phyloP scores from a whole-genome alignment of 2,329 filamentous ascomycete genomes.

The Calycina herbarum region DNA sequence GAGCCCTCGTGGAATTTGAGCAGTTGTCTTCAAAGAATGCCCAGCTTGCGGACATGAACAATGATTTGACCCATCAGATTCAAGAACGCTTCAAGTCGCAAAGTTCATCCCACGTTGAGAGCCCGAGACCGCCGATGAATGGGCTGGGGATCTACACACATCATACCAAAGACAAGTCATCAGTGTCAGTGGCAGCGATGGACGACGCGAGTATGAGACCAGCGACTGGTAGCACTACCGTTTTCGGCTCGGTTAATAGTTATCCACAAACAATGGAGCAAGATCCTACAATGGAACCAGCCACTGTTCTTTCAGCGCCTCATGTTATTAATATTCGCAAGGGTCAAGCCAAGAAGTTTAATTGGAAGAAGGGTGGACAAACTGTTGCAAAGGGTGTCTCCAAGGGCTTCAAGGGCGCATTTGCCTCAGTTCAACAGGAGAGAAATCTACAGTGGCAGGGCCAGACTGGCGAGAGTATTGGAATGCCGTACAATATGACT shows the following conservation, averaged over 20 bases:
- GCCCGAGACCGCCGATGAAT: constrained; percentile 47
- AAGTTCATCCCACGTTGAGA: constrained; percentile 49
- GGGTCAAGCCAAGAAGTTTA: constrained; percentile 88
- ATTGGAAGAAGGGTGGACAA: constrained; percentile 97
- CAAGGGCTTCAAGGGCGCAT: constrained; percentile 91
- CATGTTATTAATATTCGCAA: constrained; percentile 95
- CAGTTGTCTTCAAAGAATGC: constrained; percentile 92
- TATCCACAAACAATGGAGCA: constrained; percentile 39
- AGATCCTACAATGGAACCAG: constrained; percentile 36
- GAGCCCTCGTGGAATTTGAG: constrained; percentile 93
- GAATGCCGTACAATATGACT: constrained; percentile 70
- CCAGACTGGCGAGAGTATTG: constrained; percentile 63
- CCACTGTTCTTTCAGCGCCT: constrained; percentile 53
- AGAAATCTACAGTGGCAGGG: constrained; percentile 51
- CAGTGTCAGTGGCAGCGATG: constrained; percentile 32
- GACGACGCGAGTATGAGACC: constrained; percentile 42
- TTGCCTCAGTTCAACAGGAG: constrained; percentile 56
- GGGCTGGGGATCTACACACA: constrained; percentile 65
- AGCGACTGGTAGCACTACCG: constrained; percentile 42
- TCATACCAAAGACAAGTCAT: constrained; percentile 49
- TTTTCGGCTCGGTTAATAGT: constrained; percentile 29
- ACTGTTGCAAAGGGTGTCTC: constrained; percentile 91
- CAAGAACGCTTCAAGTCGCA: constrained; percentile 89
- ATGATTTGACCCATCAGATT: constrained; percentile 90
- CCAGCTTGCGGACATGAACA: constrained; percentile 92